These are phyloP conservation scores for Volutella citrinella DNA, from an alignment of 2,329 filamentous ascomycete genomes.

Conservation along the genomic window DNA sequence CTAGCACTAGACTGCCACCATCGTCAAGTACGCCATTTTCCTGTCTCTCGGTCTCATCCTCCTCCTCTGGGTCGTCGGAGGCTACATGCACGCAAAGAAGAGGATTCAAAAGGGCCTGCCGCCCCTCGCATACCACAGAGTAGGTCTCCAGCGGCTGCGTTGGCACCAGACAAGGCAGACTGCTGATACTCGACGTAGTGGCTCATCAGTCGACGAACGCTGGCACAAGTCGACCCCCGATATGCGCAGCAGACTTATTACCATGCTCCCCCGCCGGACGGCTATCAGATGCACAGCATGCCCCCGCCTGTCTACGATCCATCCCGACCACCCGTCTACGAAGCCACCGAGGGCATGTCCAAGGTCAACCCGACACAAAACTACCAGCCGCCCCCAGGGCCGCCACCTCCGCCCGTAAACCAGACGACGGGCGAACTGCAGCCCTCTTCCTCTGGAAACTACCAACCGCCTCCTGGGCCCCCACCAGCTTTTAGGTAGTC, in stretches of 20 bases:
- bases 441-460: constrained; percentile 22
- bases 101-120: constrained; percentile 63
- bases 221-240: constrained; percentile 45
- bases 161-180: too few relatives aligned
- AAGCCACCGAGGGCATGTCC: constrained; percentile 43
- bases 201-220: constrained; percentile 46
- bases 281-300: constrained; percentile 30
- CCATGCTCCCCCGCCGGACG: constrained; percentile 35
- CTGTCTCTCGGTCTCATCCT: constrained; percentile 57
- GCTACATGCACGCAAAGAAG: constrained; percentile 66
- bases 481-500: too few relatives aligned
- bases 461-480: constrained; percentile 46
- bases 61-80: constrained; percentile 61
- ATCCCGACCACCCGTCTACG: constrained; percentile 54
- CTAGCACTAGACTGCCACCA: constrained; percentile 61
- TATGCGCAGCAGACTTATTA: constrained; percentile 42
- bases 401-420: constrained; percentile 34
- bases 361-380: constrained; percentile 48
- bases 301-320: constrained; percentile 59
- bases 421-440: too few relatives aligned
- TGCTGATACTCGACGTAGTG: constrained; percentile 35
- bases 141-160: too few relatives aligned
- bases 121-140: constrained; percentile 68
- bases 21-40: constrained; percentile 71
- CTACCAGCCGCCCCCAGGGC: constrained; percentile 43